phyloP scores from a whole-genome alignment of 1,284 basidiomycete genomes.

The Cystobasidiaceae sp. region DNA sequence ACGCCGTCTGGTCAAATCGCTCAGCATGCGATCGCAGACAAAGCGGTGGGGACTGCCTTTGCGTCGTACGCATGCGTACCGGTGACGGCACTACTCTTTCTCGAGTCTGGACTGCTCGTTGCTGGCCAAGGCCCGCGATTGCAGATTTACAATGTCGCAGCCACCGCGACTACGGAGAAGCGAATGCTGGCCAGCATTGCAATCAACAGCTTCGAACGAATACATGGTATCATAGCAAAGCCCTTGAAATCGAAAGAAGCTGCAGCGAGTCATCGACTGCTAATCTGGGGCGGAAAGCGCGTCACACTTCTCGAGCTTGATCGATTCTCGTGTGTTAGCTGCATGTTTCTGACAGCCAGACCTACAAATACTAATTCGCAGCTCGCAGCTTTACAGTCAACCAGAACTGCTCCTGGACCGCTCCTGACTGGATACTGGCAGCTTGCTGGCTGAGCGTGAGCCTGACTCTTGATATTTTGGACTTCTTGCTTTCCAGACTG shows the following conservation, averaged over 20 bases:
- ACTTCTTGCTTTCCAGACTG: not conserved
- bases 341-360: not conserved
- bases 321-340: not conserved
- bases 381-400: not conserved
- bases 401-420: not conserved
- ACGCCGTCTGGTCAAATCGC: not conserved
- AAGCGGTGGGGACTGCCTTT: not conserved
- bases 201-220: conserved; percentile 9
- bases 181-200: not conserved
- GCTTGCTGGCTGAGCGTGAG: conserved; percentile 10
- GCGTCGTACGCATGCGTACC: conserved; percentile 12
- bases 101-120: conserved; percentile 4
- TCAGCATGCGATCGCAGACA: not conserved
- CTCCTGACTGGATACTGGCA: conserved; percentile 18
- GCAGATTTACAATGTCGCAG: conserved; percentile 13
- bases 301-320: not conserved
- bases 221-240: conserved; percentile 17
- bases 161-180: not conserved
- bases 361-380: not conserved
- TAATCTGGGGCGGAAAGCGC: conserved; percentile 22
- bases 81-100: conserved; percentile 17
- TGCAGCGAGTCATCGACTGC: not conserved
- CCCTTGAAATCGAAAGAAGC: not conserved
- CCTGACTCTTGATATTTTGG: not conserved
- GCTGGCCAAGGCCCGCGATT: conserved; percentile 13